phyloP scores from a whole-genome alignment of 106 monocot genomes.

The Gastrodia elata region DNA sequence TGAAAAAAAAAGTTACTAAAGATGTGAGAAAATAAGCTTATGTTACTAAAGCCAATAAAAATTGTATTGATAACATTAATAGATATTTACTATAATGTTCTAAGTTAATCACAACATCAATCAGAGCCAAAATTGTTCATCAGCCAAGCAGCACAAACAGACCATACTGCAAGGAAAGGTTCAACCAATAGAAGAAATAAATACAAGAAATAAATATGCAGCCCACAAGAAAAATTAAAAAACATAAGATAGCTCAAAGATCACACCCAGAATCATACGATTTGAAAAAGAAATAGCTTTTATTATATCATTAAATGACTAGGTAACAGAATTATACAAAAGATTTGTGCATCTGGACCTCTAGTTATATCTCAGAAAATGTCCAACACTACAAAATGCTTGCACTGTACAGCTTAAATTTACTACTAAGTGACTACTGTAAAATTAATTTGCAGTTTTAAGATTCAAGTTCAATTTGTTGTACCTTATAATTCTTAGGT shows the following conservation, averaged over 20 bases:
- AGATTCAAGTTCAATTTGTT: background rate
- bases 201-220: background rate
- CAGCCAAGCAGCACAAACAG: background rate
- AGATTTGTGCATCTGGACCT: background rate
- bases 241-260: background rate
- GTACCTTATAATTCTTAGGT: no score
- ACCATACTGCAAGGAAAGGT: background rate
- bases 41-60: background rate
- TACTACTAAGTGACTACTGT: background rate
- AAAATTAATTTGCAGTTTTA: background rate
- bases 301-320: background rate
- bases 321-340: background rate
- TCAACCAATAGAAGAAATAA: background rate
- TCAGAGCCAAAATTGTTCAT: background rate
- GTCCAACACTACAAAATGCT: background rate
- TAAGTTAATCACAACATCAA: background rate
- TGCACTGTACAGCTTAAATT: background rate
- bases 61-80: background rate
- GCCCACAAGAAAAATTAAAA: background rate
- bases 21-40: background rate
- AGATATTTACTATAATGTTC: background rate
- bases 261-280: background rate
- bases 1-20: constrained; percentile 7
- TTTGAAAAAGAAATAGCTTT: background rate
- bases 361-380: background rate